Percentiles rank a stretch among this genome's conserved stretches.
phyloP scores from a whole-genome alignment of 805 yeast genomes.

The Sugiyamaella smithiae region DNA sequence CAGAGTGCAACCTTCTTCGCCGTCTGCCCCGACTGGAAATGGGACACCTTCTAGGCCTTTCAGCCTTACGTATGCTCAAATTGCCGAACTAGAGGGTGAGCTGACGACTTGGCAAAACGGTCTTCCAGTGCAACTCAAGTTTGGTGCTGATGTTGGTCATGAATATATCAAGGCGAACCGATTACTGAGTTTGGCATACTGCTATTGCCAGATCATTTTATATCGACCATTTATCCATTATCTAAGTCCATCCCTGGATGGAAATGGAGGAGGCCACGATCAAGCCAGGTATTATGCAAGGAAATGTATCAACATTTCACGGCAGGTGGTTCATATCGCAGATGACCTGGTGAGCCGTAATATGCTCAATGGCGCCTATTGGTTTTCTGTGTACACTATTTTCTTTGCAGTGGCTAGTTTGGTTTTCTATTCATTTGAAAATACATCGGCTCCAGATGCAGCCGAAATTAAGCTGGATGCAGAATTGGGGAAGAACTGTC shows the following conservation, averaged over 20 bases:
- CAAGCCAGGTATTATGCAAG: conserved; percentile 70
- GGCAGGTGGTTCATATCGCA: conserved; percentile 76
- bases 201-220: conserved; percentile 72
- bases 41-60: conserved; percentile 11
- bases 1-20: conserved; percentile 47
- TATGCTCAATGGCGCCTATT: conserved; percentile 77
- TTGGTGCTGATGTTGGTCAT: conserved; percentile 65
- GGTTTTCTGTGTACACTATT: conserved; percentile 88
- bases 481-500: conserved; percentile 72
- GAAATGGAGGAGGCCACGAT: conserved; percentile 29
- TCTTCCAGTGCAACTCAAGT: conserved; percentile 68
- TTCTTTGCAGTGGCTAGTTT: conserved; percentile 86
- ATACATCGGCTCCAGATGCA: conserved; percentile 30
- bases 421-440: conserved; percentile 71
- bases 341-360: conserved; percentile 72
- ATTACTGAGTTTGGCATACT: conserved; percentile 43
- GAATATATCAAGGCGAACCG: conserved; percentile 71
- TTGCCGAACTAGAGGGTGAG: conserved; percentile 63
- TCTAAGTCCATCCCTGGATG: conserved; percentile 52
- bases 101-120: conserved; percentile 68
- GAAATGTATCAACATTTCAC: conserved; percentile 79
- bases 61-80: conserved; percentile 34
- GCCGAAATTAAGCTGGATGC: conserved; percentile 65
- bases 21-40: conserved; percentile 7
- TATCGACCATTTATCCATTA: conserved; percentile 89